Conservation (phyloP, 2,329 filamentous ascomycete species). For the Cercospora canescens region DNA sequence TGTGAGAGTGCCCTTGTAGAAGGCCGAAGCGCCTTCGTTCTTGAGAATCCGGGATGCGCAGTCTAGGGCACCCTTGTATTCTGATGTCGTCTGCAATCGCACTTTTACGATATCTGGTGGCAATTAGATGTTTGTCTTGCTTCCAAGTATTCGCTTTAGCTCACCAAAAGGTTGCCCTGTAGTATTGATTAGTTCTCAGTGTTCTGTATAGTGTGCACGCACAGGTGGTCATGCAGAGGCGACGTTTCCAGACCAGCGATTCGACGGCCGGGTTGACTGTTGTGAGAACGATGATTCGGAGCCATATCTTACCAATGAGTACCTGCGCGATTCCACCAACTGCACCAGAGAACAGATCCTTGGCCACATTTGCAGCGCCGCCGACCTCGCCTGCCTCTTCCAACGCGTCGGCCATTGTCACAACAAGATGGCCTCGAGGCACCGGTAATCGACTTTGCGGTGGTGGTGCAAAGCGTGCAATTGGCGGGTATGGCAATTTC, state of each 20-base stretch:
- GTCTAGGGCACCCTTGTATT: conserved; percentile 77
- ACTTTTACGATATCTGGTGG: conserved; percentile 89
- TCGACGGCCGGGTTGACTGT: not conserved
- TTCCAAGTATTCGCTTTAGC: conserved; percentile 23
- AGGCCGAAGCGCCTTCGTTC: conserved; percentile 84
- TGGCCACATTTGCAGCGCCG: conserved; percentile 58
- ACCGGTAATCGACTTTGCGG: not conserved
- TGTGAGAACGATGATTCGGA: not conserved
- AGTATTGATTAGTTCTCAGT: conserved; percentile 2
- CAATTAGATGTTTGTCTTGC: conserved; percentile 6
- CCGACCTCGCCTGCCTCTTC: conserved; percentile 44
- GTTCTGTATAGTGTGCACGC: not conserved
- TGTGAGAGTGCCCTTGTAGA: conserved; percentile 97
- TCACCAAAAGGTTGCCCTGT: conserved; percentile 67
- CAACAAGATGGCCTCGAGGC: not conserved
- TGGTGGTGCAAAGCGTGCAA: too few species aligned
- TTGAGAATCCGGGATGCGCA: conserved; percentile 82
- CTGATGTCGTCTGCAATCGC: conserved; percentile 82
- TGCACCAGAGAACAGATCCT: conserved; percentile 89
- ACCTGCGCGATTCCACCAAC: conserved; percentile 93
- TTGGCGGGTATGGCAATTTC: not conserved
- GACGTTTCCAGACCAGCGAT: not conserved
- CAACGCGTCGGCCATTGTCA: conserved; percentile 37
- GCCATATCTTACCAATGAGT: conserved; percentile 68
- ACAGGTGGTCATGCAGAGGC: not conserved